phyloP scores from a whole-genome alignment of 306 rosid species.

The Sophora flavescens region DNA sequence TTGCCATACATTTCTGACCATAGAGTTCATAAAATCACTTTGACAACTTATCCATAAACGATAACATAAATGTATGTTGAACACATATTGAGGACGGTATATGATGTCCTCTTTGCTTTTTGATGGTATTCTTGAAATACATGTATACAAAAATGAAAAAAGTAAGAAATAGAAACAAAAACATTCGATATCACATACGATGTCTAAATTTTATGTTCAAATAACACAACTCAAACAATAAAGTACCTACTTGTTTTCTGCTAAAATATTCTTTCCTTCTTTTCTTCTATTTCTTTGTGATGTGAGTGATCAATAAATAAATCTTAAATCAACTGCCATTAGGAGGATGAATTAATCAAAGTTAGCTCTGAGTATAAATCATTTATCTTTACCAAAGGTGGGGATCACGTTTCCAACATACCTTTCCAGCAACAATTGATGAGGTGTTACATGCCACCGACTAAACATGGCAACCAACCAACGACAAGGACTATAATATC shows the following conservation, averaged over 20 bases:
- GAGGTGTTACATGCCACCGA: constrained; percentile 45
- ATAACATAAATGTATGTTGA: no score
- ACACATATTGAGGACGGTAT: no score
- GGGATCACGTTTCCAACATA: constrained; percentile 35
- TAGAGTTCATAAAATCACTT: background rate
- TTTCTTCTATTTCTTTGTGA: background rate
- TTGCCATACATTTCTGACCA: background rate
- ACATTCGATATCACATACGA: no score
- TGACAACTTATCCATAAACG: background rate
- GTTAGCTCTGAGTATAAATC: constrained; percentile 44
- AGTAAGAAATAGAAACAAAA: no score
- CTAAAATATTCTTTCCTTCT: background rate
- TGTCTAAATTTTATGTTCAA: no score
- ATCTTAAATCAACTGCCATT: constrained; percentile 18
- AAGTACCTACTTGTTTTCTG: background rate
- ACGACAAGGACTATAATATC: constrained; percentile 46
- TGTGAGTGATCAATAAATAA: constrained; percentile 15
- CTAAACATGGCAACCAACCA: constrained; percentile 43
- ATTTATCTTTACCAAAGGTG: constrained; percentile 40
- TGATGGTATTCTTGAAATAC: no score
- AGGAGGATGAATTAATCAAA: constrained; percentile 38
- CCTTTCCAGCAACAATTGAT: constrained; percentile 43
- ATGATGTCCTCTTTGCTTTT: no score
- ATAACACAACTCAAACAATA: no score
- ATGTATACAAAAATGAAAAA: no score